Evolutionary conservation across 2,329 filamentous ascomycete species (phyloP).

Genomic region (Sodiomyces alkalinus): DNA sequence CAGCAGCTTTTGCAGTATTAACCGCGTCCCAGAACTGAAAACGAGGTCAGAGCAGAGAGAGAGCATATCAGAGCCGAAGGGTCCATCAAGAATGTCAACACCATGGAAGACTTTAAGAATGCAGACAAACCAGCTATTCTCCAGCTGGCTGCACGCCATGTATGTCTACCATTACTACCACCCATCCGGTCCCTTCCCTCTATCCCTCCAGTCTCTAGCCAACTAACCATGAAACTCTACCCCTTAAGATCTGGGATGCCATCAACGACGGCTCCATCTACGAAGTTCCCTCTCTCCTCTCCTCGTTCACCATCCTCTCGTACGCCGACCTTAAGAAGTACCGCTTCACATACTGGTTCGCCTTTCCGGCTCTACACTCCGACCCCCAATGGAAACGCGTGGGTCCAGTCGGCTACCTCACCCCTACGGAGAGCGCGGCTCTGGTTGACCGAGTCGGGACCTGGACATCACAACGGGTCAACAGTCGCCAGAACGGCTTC

Average conservation of each 20-base stretch:
- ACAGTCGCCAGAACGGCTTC: conserved; percentile 80
- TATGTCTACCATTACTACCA: no score
- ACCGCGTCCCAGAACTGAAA: no score
- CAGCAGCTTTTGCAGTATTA: conserved; percentile 9
- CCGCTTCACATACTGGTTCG: conserved; percentile 96
- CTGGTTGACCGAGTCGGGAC: conserved; percentile 75
- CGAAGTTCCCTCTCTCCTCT: conserved; percentile 79
- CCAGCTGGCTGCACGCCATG: conserved; percentile 63
- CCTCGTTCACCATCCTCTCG: conserved; percentile 77
- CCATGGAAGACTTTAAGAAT: conserved; percentile 80
- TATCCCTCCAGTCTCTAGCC: background rate
- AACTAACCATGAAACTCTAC: no score
- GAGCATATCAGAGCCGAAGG: conserved; percentile 75
- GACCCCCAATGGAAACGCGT: conserved; percentile 65
- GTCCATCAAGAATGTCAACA: conserved; percentile 92
- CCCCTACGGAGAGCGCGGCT: conserved; percentile 54
- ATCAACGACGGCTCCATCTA: conserved; percentile 95
- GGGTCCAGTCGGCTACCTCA: conserved; percentile 39
- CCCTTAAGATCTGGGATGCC: conserved; percentile 95
- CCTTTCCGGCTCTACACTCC: conserved; percentile 84
- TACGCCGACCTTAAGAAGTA: conserved; percentile 97
- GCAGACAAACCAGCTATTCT: conserved; percentile 68
- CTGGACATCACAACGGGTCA: conserved; percentile 66
- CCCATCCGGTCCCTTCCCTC: background rate
- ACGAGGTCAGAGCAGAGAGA: conserved; percentile 40